Evolutionary conservation across 179 eudicot species (phyloP).

Genomic region (Vitellaria paradoxa): DNA sequence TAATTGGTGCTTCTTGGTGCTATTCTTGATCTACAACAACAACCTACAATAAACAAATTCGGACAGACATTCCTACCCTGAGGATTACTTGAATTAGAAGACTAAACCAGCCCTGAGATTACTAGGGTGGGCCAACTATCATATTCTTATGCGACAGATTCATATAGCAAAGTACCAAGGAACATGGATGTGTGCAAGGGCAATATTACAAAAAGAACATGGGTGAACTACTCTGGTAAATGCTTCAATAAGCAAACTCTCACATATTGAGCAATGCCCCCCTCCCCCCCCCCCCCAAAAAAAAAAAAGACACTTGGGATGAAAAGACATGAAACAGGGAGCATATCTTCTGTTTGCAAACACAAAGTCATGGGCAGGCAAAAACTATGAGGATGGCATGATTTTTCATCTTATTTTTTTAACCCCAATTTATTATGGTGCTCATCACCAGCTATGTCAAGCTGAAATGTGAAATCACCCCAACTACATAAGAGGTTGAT

Average conservation of each 20-base stretch:
- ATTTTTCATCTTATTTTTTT: background rate
- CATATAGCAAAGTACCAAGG: background rate
- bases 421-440: background rate
- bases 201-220: background rate
- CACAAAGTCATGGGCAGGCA: no score
- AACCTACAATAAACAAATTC: background rate
- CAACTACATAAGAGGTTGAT: no score
- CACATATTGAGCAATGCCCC: no score
- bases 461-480: background rate
- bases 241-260: background rate
- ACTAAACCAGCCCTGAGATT: background rate
- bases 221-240: background rate
- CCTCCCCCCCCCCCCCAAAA: no score
- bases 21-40: background rate
- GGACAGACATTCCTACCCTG: background rate
- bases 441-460: slow-evolving; percentile 3
- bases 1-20: background rate
- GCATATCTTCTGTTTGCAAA: no score
- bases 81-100: background rate
- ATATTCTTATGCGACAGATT: background rate
- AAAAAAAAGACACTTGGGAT: no score
- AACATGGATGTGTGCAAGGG: background rate
- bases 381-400: no score
- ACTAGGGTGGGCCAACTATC: background rate
- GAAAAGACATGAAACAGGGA: no score